A percentile compares a stretch with the other conserved stretches of the same genome.
phyloP scores from a whole-genome alignment of 495 filamentous ascomycete genomes.

The Neurospora hispaniola region DNA sequence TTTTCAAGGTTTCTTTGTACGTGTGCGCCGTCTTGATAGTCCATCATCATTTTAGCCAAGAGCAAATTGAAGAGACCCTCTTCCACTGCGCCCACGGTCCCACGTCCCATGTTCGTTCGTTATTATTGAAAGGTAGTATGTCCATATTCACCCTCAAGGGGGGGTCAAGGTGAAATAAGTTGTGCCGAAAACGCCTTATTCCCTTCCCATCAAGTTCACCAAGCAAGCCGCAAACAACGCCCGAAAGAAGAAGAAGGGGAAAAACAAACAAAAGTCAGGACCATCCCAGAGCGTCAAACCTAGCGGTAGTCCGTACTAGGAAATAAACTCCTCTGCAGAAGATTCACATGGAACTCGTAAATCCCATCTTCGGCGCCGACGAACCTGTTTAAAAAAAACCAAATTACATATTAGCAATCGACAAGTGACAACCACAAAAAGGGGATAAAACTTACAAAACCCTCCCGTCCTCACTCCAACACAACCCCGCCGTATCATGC shows the following conservation, averaged over 20 bases:
- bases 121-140: not conserved
- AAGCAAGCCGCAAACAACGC: not conserved
- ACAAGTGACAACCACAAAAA: too few relatives aligned
- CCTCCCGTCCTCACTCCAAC: slow-evolving; percentile 61
- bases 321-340: slow-evolving; percentile 53
- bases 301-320: slow-evolving; percentile 50
- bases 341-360: slow-evolving; percentile 60
- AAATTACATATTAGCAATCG: too few relatives aligned
- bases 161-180: not conserved
- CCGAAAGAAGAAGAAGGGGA: too few relatives aligned
- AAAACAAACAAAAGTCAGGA: not conserved
- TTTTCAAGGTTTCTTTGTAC: not conserved
- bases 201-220: not conserved
- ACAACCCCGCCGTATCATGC: slow-evolving; percentile 53
- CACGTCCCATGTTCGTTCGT: not conserved
- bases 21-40: not conserved
- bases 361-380: slow-evolving; percentile 66
- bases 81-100: not conserved
- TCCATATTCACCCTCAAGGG: not conserved
- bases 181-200: not conserved
- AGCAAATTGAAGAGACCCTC: not conserved
- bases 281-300: not conserved
- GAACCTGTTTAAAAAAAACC: slow-evolving; percentile 29
- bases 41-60: not conserved
- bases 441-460: slow-evolving; percentile 46